Evolutionary conservation across 495 filamentous ascomycete species (phyloP).

Genomic region (Cudoniella acicularis): DNA sequence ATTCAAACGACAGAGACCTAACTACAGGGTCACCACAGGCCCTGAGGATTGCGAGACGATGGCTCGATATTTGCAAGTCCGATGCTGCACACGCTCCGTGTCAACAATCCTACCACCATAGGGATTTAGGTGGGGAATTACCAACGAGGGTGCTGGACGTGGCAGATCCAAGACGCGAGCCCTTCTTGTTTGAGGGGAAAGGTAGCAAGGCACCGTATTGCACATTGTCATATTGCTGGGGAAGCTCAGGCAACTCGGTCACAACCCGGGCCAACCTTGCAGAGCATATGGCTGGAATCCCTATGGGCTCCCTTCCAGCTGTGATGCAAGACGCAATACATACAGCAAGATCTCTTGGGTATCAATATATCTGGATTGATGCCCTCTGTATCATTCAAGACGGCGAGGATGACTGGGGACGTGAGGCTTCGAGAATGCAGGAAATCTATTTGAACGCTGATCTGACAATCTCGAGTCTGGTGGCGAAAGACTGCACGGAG

Average conservation of each 20-base stretch:
- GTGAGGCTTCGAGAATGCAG: slow-evolving; percentile 21
- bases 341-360: background rate
- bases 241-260: background rate
- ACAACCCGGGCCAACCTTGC: background rate
- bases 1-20: too few relatives aligned
- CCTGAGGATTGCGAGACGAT: too few relatives aligned
- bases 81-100: too few relatives aligned
- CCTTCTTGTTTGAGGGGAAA: too few relatives aligned
- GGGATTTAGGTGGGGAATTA: too few relatives aligned
- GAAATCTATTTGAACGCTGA: slow-evolving; percentile 14
- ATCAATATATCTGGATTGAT: slow-evolving; percentile 27
- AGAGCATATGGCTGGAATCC: background rate
- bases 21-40: too few relatives aligned
- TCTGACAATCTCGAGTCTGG: background rate
- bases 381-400: slow-evolving; percentile 29
- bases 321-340: background rate
- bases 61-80: too few relatives aligned
- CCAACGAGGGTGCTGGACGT: too few relatives aligned
- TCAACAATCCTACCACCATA: too few relatives aligned
- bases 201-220: background rate
- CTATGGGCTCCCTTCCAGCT: background rate
- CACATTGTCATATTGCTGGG: background rate
- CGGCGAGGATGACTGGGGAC: slow-evolving; percentile 15
- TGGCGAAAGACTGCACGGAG: too few relatives aligned
- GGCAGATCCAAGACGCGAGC: too few relatives aligned